Base-by-base conservation (phyloP, 2,329 filamentous ascomycete genomes). In the Parastagonospora nodorum region DNA sequence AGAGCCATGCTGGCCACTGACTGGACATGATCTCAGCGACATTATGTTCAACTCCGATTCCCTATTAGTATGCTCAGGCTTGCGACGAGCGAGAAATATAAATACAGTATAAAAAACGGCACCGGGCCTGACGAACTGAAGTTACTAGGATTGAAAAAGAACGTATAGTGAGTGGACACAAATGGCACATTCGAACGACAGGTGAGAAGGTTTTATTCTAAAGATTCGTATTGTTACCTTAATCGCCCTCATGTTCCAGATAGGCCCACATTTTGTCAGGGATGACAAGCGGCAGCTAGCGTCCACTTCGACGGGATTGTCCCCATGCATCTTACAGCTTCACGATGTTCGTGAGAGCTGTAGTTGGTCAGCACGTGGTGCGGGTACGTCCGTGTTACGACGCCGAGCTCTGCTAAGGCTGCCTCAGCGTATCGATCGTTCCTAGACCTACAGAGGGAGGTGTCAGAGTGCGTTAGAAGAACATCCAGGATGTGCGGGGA, bases 21-120 rank as follows among this genome's bases (percentile, higher is more conserved):
- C 49, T 16, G 58, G 56, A 30, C 56, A 61, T 14, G 50, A 44
- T 46, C 35, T 44, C 29, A 40, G 32, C 5, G 58, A 55, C 57
- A 61, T 61, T 47, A 12, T 48, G 30, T 12, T 24, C 19, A 24
- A 24, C 8, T 39, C 6, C 11, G 35, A 16, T 12, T 48, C 19
- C 30, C 27, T 42, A 42, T 9, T 10, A 39, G 16, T 24, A 24
- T 3, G 19, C 19, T 24, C 19, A 24, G 19, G 27, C 32, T 43
- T 44, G 53, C 57, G 57, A 48, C 51, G 50, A 45, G 57, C 49
- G 44, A 16, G 16, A 49, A 19, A n/a, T 14, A 2, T 3, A 41
- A 29, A n/a, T 29, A 24, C 19, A 24, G 19, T 24, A 3, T 24
- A 30, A 30, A 30, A 4, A n/a, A 29, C 15, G 24, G 19, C 39